phyloP scores from a whole-genome alignment of 2,329 filamentous ascomycete genomes.

The Orbilia blumenaviensis region DNA sequence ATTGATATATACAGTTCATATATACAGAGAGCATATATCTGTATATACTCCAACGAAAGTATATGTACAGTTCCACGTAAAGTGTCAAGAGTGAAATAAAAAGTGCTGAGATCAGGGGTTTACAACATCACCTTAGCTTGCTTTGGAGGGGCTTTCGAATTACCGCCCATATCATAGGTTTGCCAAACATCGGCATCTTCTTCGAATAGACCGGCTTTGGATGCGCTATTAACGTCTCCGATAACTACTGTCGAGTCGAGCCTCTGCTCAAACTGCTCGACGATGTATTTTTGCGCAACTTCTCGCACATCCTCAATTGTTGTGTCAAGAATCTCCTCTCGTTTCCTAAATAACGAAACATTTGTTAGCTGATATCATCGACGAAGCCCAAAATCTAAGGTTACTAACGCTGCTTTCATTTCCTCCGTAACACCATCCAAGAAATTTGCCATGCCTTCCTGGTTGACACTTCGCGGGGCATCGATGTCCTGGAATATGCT shows the following conservation, averaged over 20 bases:
- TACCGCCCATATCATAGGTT: conserved; percentile 76
- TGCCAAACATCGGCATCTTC: conserved; percentile 73
- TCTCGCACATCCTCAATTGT: conserved; percentile 79
- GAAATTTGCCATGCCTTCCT: conserved; percentile 87
- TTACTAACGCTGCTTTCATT: conserved; percentile 74
- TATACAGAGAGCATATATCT: conserved; percentile 8
- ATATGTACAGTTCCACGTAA: conserved; percentile 30
- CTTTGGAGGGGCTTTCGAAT: conserved; percentile 55
- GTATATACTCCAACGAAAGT: background rate
- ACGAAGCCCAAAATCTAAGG: background rate
- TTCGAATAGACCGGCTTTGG: background rate
- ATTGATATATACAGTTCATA: conserved; percentile 34
- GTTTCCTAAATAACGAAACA: conserved; percentile 65
- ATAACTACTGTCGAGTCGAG: conserved; percentile 75
- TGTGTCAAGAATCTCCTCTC: conserved; percentile 87
- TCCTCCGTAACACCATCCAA: conserved; percentile 83
- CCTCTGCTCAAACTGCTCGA: conserved; percentile 69
- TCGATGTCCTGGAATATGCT: conserved; percentile 92
- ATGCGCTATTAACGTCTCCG: conserved; percentile 74
- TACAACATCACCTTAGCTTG: conserved; percentile 39
- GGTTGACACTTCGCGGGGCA: conserved; percentile 84
- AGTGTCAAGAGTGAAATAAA: background rate
- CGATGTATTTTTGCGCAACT: conserved; percentile 82
- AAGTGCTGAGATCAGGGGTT: background rate
- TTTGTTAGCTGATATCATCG: conserved; percentile 19